Evolutionary conservation across 371 early-diverging fungal species (phyloP).

Genomic region (Cokeromyces recurvatus): DNA sequence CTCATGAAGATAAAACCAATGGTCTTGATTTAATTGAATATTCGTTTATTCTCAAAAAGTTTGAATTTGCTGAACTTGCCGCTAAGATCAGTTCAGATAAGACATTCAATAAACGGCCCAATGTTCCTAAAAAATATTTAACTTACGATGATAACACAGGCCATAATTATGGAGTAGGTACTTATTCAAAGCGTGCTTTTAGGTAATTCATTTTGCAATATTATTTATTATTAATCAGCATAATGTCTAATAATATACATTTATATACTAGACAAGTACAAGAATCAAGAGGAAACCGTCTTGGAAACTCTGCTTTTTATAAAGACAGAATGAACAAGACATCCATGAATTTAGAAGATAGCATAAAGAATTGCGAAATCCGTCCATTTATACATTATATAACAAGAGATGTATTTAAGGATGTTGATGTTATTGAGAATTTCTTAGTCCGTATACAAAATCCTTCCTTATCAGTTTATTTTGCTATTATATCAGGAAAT

Average conservation of each 20-base stretch:
- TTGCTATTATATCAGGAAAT: slow-evolving; percentile 42
- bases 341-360: slow-evolving; percentile 5
- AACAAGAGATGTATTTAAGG: slow-evolving; percentile 2
- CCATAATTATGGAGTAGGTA: slow-evolving; percentile 6
- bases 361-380: not conserved
- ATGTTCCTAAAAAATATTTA: slow-evolving; percentile 17
- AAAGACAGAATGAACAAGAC: not conserved
- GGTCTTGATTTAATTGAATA: slow-evolving; percentile 12
- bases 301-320: slow-evolving; percentile 55
- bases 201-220: slow-evolving; percentile 10
- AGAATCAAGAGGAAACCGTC: slow-evolving; percentile 60
- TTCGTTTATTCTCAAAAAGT: slow-evolving; percentile 23
- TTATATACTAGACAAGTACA: slow-evolving; percentile 39
- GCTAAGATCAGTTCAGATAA: not conserved
- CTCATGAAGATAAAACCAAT: slow-evolving; percentile 12
- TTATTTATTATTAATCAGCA: not conserved
- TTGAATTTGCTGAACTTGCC: slow-evolving; percentile 15
- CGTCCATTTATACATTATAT: slow-evolving; percentile 3
- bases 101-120: not conserved
- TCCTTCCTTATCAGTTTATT: slow-evolving; percentile 24
- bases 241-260: not conserved
- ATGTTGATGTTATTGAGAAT: not conserved
- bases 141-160: slow-evolving; percentile 32
- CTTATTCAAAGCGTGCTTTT: slow-evolving; percentile 7
- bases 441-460: not conserved